These are phyloP conservation scores for Podaxis pistillaris DNA, from an alignment of 768 basidiomycete species.

Conservation along the genomic window DNA sequence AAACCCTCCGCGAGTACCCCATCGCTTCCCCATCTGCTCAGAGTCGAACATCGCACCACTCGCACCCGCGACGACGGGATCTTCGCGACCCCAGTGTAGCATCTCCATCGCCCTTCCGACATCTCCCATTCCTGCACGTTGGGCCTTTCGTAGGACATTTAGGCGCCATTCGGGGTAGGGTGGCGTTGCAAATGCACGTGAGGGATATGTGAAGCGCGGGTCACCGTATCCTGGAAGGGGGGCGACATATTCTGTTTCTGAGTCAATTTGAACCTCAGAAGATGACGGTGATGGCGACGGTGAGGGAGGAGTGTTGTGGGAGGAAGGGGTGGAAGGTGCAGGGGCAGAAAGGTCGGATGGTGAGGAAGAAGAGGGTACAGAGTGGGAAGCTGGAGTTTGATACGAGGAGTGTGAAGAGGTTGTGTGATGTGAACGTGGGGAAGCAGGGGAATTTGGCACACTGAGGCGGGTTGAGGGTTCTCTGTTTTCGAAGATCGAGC, in stretches of 20 bases:
- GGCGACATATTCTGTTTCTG: constrained; percentile 18
- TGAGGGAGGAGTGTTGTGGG: constrained; percentile 6
- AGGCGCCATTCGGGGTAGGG: constrained; percentile 71
- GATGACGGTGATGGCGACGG: neutral
- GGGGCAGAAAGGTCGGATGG: neutral
- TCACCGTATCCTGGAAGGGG: constrained; percentile 13
- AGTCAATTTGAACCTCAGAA: constrained; percentile 14
- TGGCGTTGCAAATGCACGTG: constrained; percentile 34
- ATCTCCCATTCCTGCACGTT: constrained; percentile 58
- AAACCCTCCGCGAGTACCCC: constrained; percentile 14
- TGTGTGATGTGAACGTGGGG: neutral
- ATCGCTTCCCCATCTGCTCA: neutral
- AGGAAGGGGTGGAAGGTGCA: constrained; percentile 6
- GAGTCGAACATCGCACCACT: constrained; percentile 11
- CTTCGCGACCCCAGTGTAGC: constrained; percentile 21
- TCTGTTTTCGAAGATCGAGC: neutral
- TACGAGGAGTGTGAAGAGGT: neutral
- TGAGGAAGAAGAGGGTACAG: neutral
- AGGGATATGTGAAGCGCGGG: constrained; percentile 12
- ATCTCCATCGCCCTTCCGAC: constrained; percentile 53
- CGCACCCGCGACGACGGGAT: constrained; percentile 13
- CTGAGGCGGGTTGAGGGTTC: neutral
- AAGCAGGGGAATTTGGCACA: neutral
- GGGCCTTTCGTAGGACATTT: constrained; percentile 47
- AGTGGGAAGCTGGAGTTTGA: neutral